Percentiles rank a stretch among this genome's conserved stretches.
phyloP scores from a whole-genome alignment of 1,284 basidiomycete species.

The Ceratobasidium sp. region DNA sequence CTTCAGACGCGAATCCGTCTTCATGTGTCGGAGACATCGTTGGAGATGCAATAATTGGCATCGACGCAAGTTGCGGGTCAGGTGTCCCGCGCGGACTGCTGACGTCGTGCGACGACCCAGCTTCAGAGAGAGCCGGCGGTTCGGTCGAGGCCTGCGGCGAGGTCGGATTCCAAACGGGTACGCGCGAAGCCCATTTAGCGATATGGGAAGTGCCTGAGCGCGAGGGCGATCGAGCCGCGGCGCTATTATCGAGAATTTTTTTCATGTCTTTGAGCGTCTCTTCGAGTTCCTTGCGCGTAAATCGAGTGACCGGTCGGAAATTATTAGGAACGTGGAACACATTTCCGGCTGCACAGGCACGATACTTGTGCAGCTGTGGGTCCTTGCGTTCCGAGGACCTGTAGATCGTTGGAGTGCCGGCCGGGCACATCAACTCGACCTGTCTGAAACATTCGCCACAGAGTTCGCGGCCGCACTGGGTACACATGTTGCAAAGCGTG shows the following conservation, averaged over 20 bases:
- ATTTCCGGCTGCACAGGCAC: conserved; percentile 72
- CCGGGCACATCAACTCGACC: conserved; percentile 73
- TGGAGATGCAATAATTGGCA: conserved; percentile 32
- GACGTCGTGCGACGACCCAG: conserved; percentile 45
- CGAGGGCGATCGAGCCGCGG: conserved; percentile 50
- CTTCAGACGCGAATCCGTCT: conserved; percentile 4
- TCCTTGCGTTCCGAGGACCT: conserved; percentile 61
- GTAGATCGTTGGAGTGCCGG: conserved; percentile 64
- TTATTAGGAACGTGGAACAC: conserved; percentile 68
- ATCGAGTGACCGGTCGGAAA: conserved; percentile 86
- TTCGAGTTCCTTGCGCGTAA: conserved; percentile 75
- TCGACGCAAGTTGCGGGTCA: conserved; percentile 36
- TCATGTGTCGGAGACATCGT: conserved; percentile 43
- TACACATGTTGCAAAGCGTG: conserved; percentile 90
- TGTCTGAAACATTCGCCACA: conserved; percentile 86
- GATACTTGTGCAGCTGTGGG: conserved; percentile 62
- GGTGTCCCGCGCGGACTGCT: conserved; percentile 50
- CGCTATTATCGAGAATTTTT: conserved; percentile 61
- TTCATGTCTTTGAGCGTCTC: conserved; percentile 78
- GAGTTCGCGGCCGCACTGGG: conserved; percentile 89
- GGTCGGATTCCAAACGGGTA: neutral
- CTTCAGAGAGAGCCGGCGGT: conserved; percentile 39
- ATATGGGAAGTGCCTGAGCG: conserved; percentile 15
- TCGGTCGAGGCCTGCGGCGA: conserved; percentile 32
- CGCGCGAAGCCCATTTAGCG: conserved; percentile 3